Percentiles rank a stretch among this genome's conserved stretches.
Conservation (phyloP, 768 basidiomycete genomes). For the Udeniomyces megalosporus region DNA sequence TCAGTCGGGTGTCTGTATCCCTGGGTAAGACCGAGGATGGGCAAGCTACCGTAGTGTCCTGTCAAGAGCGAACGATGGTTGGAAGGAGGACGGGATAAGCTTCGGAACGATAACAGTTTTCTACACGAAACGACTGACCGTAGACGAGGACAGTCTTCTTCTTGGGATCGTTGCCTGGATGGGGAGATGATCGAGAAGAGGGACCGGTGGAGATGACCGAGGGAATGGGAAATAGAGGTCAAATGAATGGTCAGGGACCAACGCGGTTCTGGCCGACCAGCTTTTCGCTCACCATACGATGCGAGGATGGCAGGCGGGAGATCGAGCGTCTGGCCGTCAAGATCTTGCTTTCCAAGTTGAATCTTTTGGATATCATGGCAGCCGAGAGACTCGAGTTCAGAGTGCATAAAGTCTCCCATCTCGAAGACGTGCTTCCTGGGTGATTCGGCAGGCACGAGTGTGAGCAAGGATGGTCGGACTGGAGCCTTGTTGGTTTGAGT, state of each 20-base stretch:
- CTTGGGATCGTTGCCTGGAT: conserved; percentile 59
- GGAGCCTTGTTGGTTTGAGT: no score
- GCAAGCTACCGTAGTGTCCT: conserved; percentile 6
- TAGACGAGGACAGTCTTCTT: conserved; percentile 92
- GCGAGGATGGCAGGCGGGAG: conserved; percentile 48
- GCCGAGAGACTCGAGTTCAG: conserved; percentile 56
- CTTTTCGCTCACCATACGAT: neutral
- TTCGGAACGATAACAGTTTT: neutral
- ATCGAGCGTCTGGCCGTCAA: conserved; percentile 52
- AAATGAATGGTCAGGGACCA: no score
- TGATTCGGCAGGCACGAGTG: no score
- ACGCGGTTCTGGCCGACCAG: no score
- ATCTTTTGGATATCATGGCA: conserved; percentile 45
- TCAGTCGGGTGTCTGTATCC: neutral
- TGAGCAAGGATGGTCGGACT: no score
- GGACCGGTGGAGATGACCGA: neutral
- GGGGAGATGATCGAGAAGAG: conserved; percentile 60
- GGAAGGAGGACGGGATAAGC: conserved; percentile 33
- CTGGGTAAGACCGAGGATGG: no score
- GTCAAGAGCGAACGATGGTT: conserved; percentile 19
- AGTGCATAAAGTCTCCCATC: conserved; percentile 73
- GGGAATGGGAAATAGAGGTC: neutral
- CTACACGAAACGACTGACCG: conserved; percentile 32
- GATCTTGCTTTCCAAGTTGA: conserved; percentile 57
- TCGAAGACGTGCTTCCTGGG: conserved; percentile 54